These are phyloP conservation scores for Hypoxylon sp. DNA, from an alignment of 2,329 filamentous ascomycete genomes.

Conservation along the genomic window DNA sequence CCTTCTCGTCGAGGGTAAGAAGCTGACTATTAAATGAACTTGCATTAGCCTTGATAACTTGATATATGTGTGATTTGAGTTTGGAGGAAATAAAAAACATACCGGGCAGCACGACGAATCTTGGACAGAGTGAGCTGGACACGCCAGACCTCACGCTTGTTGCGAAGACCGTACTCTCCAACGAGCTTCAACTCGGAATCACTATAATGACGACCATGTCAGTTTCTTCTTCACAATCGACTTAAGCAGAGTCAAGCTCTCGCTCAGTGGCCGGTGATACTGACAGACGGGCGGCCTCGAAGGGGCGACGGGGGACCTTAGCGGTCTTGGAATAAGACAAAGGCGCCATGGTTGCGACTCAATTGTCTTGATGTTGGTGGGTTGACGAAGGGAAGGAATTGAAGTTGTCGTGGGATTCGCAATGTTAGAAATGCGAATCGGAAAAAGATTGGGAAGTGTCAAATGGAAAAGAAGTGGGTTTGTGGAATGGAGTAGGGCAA, in stretches of 20 bases:
- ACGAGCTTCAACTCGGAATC: conserved; percentile 99
- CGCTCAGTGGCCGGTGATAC: conserved; percentile 97
- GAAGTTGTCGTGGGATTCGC: conserved; percentile 46
- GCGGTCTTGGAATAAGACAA: conserved; percentile 98
- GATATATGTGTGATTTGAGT: background rate
- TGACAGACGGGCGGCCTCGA: conserved; percentile 99
- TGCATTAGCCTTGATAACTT: conserved; percentile 28
- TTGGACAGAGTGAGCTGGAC: conserved; percentile 99
- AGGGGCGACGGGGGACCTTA: conserved; percentile 97
- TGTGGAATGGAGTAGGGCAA: conserved; percentile 55
- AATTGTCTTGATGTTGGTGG: conserved; percentile 58
- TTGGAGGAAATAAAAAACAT: conserved; percentile 58
- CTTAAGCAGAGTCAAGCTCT: conserved; percentile 97
- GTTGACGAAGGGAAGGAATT: conserved; percentile 27
- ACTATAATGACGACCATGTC: conserved; percentile 74
- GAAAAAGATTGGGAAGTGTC: conserved; percentile 33
- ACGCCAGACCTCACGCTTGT: conserved; percentile 99
- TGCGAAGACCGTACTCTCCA: conserved; percentile 99
- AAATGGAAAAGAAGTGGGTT: conserved; percentile 40
- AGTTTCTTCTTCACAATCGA: conserved; percentile 84
- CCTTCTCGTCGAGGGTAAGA: conserved; percentile 99
- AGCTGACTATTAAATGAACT: conserved; percentile 82
- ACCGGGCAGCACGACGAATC: conserved; percentile 99
- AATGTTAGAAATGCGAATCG: conserved; percentile 37
- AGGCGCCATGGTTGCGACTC: conserved; percentile 61